Evolutionary conservation across 164 flowering plant genomes (phyloP), one percentile per base, ranked within the genome.

Genomic region (Nymphaea thermarum): DNA sequence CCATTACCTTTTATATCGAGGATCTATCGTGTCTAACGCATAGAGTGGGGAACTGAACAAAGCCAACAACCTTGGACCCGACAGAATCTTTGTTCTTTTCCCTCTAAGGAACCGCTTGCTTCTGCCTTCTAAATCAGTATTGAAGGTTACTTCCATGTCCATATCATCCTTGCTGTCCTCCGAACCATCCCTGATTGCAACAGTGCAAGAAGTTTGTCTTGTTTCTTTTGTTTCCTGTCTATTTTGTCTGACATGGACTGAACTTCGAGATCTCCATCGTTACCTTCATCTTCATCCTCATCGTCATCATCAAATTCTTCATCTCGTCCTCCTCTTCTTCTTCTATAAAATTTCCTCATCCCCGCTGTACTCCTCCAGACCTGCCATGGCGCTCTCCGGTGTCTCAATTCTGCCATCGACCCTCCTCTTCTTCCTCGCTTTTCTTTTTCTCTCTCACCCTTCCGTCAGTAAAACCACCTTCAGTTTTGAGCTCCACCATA

Each of bases 141-240:
- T 88, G 75, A 91, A 94, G 70, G 98, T 91, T 47, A 91, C 89
- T 75, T 91, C 99, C 99, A 94, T 91, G 73, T 94, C 96, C 78
- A 80, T 85, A 65, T 71, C 80, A 51, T 72, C 80, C n/a, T 85
- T 82, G 67, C 67, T 62, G 57, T 60, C 71, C 75, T 85, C 95
- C 44, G 89, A 84, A 68, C 77, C 91, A 76, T 78, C 36, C 86
- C 91, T 70, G 86, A 80, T 63, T 80, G 76, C 62, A 94, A 4
- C 51, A 94, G 83, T 63, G 87, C 81, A 53, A 81, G 89, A 70
- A 87, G 87, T 72, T 41, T 76, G 60, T 89, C 86, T 62, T 44
- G 43, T 63, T 79, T 91, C 25, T 73, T 77, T 36, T 60, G 68
- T 68, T 77, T 86, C 47, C 55, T 51, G 55, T 51, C 12, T 14